Evolutionary conservation across 2,329 filamentous ascomycete species (phyloP).

Genomic region (Graphilbum sp.): DNA sequence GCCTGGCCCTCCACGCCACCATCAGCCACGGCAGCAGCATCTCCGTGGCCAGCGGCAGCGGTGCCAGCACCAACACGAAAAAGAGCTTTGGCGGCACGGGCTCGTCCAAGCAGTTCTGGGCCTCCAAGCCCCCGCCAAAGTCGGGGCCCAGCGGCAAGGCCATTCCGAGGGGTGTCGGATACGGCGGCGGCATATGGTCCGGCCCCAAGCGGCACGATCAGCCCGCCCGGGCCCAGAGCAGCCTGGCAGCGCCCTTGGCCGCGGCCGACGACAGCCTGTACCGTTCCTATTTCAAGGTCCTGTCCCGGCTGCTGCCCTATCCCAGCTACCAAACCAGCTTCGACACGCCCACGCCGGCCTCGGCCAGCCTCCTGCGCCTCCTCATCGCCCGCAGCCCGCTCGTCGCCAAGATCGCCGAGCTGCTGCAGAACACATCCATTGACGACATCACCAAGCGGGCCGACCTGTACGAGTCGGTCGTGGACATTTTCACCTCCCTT

Average conservation of each 20-base stretch:
- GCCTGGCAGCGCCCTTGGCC: neutral
- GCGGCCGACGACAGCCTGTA: neutral
- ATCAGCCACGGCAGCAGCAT: neutral
- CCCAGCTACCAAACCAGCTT: neutral
- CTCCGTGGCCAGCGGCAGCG: neutral
- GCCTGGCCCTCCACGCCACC: neutral
- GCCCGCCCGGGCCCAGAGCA: neutral
- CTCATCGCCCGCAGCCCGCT: slow-evolving; percentile 11
- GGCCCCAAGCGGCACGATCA: neutral
- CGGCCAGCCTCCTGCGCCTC: neutral
- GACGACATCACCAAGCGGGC: slow-evolving; percentile 12
- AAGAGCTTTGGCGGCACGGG: neutral
- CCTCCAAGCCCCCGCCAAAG: neutral
- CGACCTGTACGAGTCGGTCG: slow-evolving; percentile 19
- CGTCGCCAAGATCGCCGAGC: slow-evolving; percentile 10
- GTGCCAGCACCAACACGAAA: neutral
- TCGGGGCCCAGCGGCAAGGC: neutral
- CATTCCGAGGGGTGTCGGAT: slow-evolving; percentile 3
- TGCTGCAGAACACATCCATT: slow-evolving; percentile 12
- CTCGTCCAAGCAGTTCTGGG: neutral
- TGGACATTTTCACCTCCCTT: slow-evolving; percentile 22
- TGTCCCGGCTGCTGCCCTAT: neutral
- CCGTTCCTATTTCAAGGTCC: neutral
- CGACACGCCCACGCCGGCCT: neutral
- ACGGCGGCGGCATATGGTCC: neutral